phyloP scores from a whole-genome alignment of 257 asterid species.

The Paraleonurus japonicus region DNA sequence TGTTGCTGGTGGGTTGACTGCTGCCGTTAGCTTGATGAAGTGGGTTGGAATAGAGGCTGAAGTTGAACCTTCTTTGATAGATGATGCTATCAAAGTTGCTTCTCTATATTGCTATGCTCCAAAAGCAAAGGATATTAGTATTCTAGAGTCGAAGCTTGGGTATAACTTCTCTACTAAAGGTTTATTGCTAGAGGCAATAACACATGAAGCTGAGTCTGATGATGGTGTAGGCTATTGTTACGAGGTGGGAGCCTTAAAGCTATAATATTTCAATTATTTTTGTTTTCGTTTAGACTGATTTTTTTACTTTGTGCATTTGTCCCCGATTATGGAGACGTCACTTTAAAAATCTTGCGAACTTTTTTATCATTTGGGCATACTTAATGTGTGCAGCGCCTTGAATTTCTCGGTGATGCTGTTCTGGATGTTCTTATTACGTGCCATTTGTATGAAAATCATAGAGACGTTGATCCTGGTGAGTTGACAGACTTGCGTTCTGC shows the following conservation, averaged over 20 bases:
- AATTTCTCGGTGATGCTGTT: conserved; percentile 95
- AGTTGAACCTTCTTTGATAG: conserved; percentile 55
- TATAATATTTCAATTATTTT: background rate
- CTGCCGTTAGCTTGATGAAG: conserved; percentile 71
- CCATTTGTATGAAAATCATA: conserved; percentile 71
- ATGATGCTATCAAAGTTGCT: conserved; percentile 56
- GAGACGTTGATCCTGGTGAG: conserved; percentile 82
- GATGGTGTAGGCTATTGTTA: conserved; percentile 51
- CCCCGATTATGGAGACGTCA: background rate
- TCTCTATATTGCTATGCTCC: conserved; percentile 64
- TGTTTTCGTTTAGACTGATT: background rate
- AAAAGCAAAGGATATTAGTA: conserved; percentile 43
- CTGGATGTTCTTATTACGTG: conserved; percentile 77
- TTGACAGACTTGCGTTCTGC: conserved; percentile 92
- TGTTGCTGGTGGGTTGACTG: conserved; percentile 74
- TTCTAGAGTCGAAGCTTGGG: conserved; percentile 65
- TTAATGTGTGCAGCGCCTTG: conserved; percentile 69
- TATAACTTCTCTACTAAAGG: conserved; percentile 73
- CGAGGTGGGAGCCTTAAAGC: conserved; percentile 41
- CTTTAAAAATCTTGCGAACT: background rate
- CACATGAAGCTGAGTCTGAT: conserved; percentile 56
- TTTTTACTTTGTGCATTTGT: background rate
- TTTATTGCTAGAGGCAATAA: conserved; percentile 83
- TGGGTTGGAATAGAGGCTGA: conserved; percentile 80
- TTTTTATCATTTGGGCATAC: background rate